These are phyloP conservation scores for Parathielavia appendiculata DNA, from an alignment of 495 filamentous ascomycete species.

Conservation along the genomic window DNA sequence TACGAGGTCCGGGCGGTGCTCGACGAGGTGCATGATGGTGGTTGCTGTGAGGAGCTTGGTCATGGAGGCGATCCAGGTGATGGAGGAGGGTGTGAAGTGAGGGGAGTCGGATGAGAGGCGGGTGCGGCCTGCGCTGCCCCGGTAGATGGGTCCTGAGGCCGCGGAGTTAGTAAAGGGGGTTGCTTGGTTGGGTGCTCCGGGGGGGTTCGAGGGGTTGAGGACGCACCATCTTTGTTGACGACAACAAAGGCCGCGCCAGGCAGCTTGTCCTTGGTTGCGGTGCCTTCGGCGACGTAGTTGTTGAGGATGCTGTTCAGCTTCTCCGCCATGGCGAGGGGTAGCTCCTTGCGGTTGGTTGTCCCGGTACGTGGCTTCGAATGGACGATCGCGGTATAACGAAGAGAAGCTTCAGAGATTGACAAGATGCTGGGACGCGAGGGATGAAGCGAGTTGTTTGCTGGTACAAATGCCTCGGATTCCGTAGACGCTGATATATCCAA, in stretches of 20 bases:
- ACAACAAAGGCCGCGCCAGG: constrained; percentile 32
- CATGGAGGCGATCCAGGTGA: constrained; percentile 40
- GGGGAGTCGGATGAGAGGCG: constrained; percentile 13
- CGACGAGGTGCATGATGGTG: constrained; percentile 35
- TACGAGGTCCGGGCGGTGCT: constrained; percentile 31
- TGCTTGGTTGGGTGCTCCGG: not conserved
- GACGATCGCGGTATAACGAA: too few species aligned
- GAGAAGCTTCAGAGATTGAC: too few species aligned
- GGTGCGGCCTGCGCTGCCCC: constrained; percentile 25
- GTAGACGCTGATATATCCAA: too few species aligned
- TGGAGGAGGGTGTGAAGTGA: constrained; percentile 44
- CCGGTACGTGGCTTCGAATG: not conserved
- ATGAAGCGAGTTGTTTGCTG: too few species aligned
- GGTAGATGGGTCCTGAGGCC: constrained; percentile 22
- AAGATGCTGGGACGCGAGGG: too few species aligned
- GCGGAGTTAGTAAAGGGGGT: constrained; percentile 1
- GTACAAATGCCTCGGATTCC: too few species aligned
- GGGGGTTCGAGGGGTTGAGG: not conserved
- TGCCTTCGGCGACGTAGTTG: constrained; percentile 16
- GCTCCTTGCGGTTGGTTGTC: not conserved
- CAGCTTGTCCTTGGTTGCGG: constrained; percentile 27
- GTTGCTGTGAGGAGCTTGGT: constrained; percentile 37
- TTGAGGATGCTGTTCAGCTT: constrained; percentile 26
- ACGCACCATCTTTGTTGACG: constrained; percentile 25
- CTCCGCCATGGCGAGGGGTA: constrained; percentile 17